Percentiles rank a stretch among this genome's conserved stretches.
phyloP scores from a whole-genome alignment of 192 early-diverging fungal genomes.

The Ramicandelaber brevisporus region DNA sequence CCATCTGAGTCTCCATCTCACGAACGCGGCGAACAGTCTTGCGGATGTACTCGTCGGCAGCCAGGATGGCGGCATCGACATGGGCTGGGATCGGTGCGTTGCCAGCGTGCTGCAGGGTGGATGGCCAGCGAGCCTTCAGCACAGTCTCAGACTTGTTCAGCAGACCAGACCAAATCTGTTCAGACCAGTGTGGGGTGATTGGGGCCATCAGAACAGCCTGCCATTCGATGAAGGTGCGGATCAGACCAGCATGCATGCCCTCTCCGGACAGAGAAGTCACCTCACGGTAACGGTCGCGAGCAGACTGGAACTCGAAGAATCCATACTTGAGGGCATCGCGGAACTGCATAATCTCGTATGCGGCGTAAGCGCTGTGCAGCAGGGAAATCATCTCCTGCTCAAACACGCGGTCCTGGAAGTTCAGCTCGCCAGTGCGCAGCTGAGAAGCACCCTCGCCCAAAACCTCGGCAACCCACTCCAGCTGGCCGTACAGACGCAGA shows the following conservation, averaged over 20 bases:
- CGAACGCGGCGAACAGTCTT: conserved; percentile 46
- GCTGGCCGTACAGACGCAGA: conserved; percentile 63
- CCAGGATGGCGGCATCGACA: conserved; percentile 43
- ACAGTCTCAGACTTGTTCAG: conserved; percentile 48
- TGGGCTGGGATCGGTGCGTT: conserved; percentile 16
- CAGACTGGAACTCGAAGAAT: conserved; percentile 69
- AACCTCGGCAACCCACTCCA: conserved; percentile 72
- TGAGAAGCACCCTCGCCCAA: conserved; percentile 20
- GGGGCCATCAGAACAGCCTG: conserved; percentile 71
- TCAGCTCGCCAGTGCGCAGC: conserved; percentile 16
- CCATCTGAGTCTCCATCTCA: conserved; percentile 32
- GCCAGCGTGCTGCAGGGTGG: too few species aligned
- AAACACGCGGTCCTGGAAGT: conserved; percentile 57
- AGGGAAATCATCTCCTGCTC: conserved; percentile 65
- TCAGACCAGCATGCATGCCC: conserved; percentile 72
- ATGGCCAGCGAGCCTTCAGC: conserved; percentile 40
- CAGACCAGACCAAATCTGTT: conserved; percentile 64
- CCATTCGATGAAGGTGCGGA: conserved; percentile 55
- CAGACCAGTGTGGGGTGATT: conserved; percentile 82
- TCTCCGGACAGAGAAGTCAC: conserved; percentile 21
- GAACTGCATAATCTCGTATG: conserved; percentile 61
- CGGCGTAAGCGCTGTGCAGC: conserved; percentile 30
- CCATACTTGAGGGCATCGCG: conserved; percentile 78
- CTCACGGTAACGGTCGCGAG: conserved; percentile 77
- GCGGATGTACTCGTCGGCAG: conserved; percentile 55